Base-by-base conservation (phyloP, 73 alveolate species). In the Effrenium voratum region DNA sequence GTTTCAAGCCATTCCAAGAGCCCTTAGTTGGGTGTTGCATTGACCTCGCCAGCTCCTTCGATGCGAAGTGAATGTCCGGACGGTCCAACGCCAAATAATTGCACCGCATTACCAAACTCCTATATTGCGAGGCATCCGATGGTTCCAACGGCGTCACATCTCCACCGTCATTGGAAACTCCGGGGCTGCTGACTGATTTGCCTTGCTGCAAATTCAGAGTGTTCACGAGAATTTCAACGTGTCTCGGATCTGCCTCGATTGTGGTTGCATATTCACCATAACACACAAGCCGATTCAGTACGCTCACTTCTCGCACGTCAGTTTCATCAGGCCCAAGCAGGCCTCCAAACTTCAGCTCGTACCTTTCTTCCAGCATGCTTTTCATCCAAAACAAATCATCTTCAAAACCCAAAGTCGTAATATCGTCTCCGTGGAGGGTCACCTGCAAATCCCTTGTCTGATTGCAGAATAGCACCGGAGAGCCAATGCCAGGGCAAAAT, bases 321-420 rank as follows among this genome's bases (percentile, higher is more conserved):
- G 19, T 30, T 30, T 16, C 22, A 68, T 79, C 90, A 24, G 90
- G 90, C 6, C 90, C 90, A 36, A 79, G n/a, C 90, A 79, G 41
- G 28, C 90, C 90, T 24, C 90, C 90, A n/a, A 44, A 79, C n/a
- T 79, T 79, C 41, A 79, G 24, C 45, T 79, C 90, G n/a, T 79
- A 79, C 3, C 90, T 10, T 5, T 66, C 44, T 68, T 41, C 55
- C 3, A 79, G 50, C 8, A 34, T 22, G 26, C 44, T 44, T 46
- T 79, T 79, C 68, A 79, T 5, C 90, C 90, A 79, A 12, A 41
- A 12, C 63, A 79, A 28, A n/a, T 28, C 3, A 30, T 41, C 43
- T 28, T 79, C 90, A 24, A 44, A n/a, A 8, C 68, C 90, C 63
- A 79, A 45, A 16, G 90, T 5, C 13, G 86, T 76, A 28, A 76